A percentile compares a stretch with the other conserved stretches of the same genome.
phyloP scores from a whole-genome alignment of 2,329 filamentous ascomycete genomes.

The Botrytis hyacinthi region DNA sequence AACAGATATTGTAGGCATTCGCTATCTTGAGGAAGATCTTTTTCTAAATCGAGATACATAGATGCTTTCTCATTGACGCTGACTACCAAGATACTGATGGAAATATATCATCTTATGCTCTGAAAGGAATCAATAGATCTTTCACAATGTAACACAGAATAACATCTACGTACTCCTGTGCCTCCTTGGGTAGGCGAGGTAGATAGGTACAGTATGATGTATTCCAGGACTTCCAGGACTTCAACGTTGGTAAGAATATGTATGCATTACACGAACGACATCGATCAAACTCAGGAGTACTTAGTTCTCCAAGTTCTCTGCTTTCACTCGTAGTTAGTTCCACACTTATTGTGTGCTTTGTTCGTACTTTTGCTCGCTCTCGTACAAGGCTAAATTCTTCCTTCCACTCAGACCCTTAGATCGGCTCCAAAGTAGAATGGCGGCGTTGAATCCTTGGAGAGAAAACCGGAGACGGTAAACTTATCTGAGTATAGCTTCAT shows the following conservation, averaged over 20 bases:
- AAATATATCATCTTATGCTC: background rate
- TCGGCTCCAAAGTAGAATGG: background rate
- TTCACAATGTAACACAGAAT: background rate
- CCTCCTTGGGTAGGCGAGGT: background rate
- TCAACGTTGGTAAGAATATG: background rate
- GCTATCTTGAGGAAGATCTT: background rate
- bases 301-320: background rate
- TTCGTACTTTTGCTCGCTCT: background rate
- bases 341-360: background rate
- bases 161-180: background rate
- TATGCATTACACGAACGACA: background rate
- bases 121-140: background rate
- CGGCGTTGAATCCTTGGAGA: slow-evolving; percentile 1
- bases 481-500: slow-evolving; percentile 8
- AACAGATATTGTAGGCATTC: background rate
- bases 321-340: background rate
- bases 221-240: background rate
- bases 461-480: slow-evolving; percentile 10
- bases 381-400: background rate
- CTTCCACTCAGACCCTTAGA: background rate
- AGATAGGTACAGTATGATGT: background rate
- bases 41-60: background rate
- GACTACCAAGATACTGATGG: background rate
- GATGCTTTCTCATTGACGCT: background rate
- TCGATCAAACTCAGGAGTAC: slow-evolving; percentile 5